Evolutionary conservation across 257 asterid species (phyloP).

Genomic region (Lithospermum erythrorhizon): DNA sequence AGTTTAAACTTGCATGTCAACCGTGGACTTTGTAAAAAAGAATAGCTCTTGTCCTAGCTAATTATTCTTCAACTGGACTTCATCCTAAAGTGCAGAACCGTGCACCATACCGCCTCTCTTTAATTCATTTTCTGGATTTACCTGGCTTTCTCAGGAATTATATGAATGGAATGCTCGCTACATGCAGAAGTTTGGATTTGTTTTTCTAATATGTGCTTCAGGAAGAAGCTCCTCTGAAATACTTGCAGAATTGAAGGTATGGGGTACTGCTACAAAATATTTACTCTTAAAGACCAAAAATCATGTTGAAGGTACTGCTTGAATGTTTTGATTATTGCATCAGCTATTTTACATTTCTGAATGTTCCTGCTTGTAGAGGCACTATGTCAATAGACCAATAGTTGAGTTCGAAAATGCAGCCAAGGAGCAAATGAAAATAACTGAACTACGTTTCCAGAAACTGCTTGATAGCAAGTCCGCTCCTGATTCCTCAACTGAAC

Average conservation of each 20-base stretch:
- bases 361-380: no score
- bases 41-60: no score
- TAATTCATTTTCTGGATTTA: not conserved
- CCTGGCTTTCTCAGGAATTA: slow-evolving; percentile 50
- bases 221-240: slow-evolving; percentile 80
- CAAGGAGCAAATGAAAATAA: slow-evolving; percentile 88
- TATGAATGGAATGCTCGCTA: slow-evolving; percentile 71
- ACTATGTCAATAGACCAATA: slow-evolving; percentile 68
- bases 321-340: not conserved
- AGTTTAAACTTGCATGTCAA: no score
- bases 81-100: no score
- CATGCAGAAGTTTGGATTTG: slow-evolving; percentile 60
- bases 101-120: no score
- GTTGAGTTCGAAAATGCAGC: slow-evolving; percentile 84
- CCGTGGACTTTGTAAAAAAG: no score
- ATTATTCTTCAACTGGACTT: no score
- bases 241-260: slow-evolving; percentile 79
- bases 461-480: slow-evolving; percentile 38
- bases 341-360: not conserved
- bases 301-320: not conserved
- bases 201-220: slow-evolving; percentile 86
- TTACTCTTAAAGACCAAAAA: not conserved
- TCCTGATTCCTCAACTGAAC: slow-evolving; percentile 25
- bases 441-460: slow-evolving; percentile 73
- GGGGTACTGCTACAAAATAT: slow-evolving; percentile 39